Percentiles rank a stretch among this genome's conserved stretches.
These are phyloP conservation scores for Vanderwaltozyma yarrowii DNA, from an alignment of 805 yeast genomes.

Conservation along the genomic window DNA sequence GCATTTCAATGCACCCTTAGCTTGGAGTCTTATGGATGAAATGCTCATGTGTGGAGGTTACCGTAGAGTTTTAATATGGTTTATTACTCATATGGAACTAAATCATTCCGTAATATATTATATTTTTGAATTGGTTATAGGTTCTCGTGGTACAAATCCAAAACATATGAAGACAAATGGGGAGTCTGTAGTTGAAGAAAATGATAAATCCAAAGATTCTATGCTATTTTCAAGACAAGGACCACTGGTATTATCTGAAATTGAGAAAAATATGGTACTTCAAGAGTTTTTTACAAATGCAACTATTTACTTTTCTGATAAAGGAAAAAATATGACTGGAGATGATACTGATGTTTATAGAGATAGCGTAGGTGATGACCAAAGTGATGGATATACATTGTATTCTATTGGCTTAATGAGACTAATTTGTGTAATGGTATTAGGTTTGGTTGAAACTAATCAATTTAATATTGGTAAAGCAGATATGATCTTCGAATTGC, in stretches of 20 bases:
- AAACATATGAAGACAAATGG: constrained; percentile 5
- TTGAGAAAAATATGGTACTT: constrained; percentile 55
- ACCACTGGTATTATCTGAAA: constrained; percentile 38
- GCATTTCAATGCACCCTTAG: constrained; percentile 40
- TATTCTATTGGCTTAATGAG: constrained; percentile 36
- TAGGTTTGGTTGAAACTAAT: constrained; percentile 37
- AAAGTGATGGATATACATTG: constrained; percentile 24
- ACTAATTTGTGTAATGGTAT: constrained; percentile 54
- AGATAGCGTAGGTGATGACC: constrained; percentile 8
- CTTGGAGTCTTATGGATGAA: constrained; percentile 55
- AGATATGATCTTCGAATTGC: constrained; percentile 51
- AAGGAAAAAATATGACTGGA: constrained; percentile 16
- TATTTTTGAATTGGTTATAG: constrained; percentile 49
- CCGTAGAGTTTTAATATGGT: constrained; percentile 57
- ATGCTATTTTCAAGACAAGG: constrained; percentile 49
- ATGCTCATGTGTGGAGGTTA: constrained; percentile 58
- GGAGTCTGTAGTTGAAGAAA: constrained; percentile 1
- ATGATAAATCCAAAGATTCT: not conserved
- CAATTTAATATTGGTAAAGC: constrained; percentile 37
- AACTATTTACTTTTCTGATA: constrained; percentile 33
- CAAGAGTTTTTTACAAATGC: constrained; percentile 61
- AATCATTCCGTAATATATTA: constrained; percentile 50
- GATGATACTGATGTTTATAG: constrained; percentile 3
- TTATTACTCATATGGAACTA: constrained; percentile 50
- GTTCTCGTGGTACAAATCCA: constrained; percentile 42